Percentiles rank a stretch among this genome's conserved stretches.
Evolutionary conservation across 202 grass and related monocot genomes (phyloP).

Genomic region (Eragrostis tef): DNA sequence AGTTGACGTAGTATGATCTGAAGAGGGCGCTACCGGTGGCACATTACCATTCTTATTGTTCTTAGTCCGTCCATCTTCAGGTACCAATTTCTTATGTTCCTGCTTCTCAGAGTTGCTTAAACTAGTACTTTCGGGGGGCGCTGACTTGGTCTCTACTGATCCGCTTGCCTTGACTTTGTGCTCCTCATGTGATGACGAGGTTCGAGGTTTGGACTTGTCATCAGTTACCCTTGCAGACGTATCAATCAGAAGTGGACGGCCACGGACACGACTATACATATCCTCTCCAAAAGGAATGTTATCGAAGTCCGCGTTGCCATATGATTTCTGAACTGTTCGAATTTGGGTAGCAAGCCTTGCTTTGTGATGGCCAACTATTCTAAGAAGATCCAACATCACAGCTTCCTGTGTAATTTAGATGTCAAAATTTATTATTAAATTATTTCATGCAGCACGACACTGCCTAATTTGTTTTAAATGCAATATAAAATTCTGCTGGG

Average conservation of each 20-base stretch:
- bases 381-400: conserved; percentile 94
- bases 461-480: conserved; percentile 31
- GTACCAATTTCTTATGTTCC: conserved; percentile 58
- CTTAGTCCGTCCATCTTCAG: conserved; percentile 55
- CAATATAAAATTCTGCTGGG: conserved; percentile 12
- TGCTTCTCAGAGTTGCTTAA: conserved; percentile 69
- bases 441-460: background rate
- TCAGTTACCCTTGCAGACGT: conserved; percentile 69
- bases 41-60: conserved; percentile 52
- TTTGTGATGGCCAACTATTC: conserved; percentile 90
- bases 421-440: conserved; percentile 29
- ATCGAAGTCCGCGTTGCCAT: conserved; percentile 82
- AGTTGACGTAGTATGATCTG: conserved; percentile 45
- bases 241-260: conserved; percentile 81
- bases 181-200: conserved; percentile 52
- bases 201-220: conserved; percentile 71
- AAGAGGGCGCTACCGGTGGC: conserved; percentile 24
- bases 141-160: conserved; percentile 41
- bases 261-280: conserved; percentile 61
- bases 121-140: conserved; percentile 46
- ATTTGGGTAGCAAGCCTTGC: conserved; percentile 98
- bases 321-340: conserved; percentile 96
- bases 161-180: conserved; percentile 58
- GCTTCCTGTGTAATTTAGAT: conserved; percentile 70
- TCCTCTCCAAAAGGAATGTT: conserved; percentile 92